Conservation (phyloP, 352 stramenopile genomes). For the Phytophthora agathidicida region DNA sequence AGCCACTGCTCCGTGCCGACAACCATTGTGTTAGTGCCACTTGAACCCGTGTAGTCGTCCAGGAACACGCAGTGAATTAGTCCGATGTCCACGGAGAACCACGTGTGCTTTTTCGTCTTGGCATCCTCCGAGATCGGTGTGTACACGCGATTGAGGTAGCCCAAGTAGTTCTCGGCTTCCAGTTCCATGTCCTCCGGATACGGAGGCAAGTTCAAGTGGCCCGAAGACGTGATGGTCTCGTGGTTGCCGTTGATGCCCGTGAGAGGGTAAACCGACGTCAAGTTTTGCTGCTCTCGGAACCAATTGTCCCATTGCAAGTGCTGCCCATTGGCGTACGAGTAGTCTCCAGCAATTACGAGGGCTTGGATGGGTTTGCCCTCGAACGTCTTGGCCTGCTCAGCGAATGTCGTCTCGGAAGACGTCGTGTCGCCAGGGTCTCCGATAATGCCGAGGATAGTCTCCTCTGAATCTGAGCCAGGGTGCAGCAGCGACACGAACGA, state of each 20-base stretch:
- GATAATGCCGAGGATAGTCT: constrained; percentile 51
- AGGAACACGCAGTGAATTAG: constrained; percentile 62
- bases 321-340: constrained; percentile 71
- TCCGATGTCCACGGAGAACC: constrained; percentile 63
- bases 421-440: constrained; percentile 48
- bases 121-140: constrained; percentile 51
- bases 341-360: constrained; percentile 63
- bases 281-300: constrained; percentile 55
- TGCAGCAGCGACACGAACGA: constrained; percentile 40
- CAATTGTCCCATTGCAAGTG: constrained; percentile 78
- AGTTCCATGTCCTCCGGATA: constrained; percentile 46
- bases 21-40: constrained; percentile 31
- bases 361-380: constrained; percentile 47
- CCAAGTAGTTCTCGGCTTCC: constrained; percentile 44
- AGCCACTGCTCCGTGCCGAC: constrained; percentile 53
- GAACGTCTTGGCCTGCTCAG: constrained; percentile 38
- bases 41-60: constrained; percentile 66
- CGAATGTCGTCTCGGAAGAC: constrained; percentile 43
- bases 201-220: constrained; percentile 47
- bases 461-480: constrained; percentile 35
- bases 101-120: constrained; percentile 41
- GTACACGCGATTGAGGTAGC: constrained; percentile 58
- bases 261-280: constrained; percentile 49
- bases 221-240: constrained; percentile 52
- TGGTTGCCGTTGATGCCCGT: constrained; percentile 73